Evolutionary conservation across 1,284 basidiomycete species (phyloP).

Genomic region (Fistulina hepatica): DNA sequence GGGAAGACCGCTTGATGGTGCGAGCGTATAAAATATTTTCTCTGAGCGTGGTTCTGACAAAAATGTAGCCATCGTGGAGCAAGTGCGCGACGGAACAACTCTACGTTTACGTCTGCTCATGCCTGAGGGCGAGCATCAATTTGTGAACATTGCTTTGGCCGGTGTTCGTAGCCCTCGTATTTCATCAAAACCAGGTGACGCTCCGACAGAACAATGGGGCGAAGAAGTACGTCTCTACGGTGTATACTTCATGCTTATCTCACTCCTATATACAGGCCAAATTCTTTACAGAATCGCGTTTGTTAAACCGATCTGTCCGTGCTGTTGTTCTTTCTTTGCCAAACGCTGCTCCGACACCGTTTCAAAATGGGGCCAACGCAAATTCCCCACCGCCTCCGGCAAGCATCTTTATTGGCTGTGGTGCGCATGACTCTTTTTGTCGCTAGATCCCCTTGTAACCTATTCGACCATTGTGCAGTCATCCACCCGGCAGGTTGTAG

Average conservation of each 20-base stretch:
- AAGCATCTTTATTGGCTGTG: conserved; percentile 83
- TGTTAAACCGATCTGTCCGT: conserved; percentile 83
- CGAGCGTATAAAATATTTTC: conserved; percentile 14
- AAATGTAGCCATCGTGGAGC: conserved; percentile 77
- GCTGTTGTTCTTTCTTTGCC: conserved; percentile 86
- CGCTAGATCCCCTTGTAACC: neutral
- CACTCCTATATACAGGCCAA: conserved; percentile 51
- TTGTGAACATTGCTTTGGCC: conserved; percentile 76
- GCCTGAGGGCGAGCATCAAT: conserved; percentile 81
- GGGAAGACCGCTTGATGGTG: conserved; percentile 80
- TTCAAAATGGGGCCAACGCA: conserved; percentile 56
- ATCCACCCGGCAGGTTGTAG: conserved; percentile 88
- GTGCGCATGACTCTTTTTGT: conserved; percentile 26
- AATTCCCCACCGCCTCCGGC: conserved; percentile 51
- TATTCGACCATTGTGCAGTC: conserved; percentile 30
- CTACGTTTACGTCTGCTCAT: conserved; percentile 83
- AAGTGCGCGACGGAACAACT: conserved; percentile 89
- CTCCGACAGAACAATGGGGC: conserved; percentile 67
- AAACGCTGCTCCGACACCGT: conserved; percentile 69
- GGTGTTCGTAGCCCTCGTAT: conserved; percentile 76
- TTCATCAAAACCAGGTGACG: conserved; percentile 65
- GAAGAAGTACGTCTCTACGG: conserved; percentile 56
- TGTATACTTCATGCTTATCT: conserved; percentile 9
- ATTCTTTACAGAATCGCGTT: conserved; percentile 88
- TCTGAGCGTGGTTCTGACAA: conserved; percentile 6